phyloP scores from a whole-genome alignment of 371 early-diverging fungal species.

The Haplosporangium sp. region DNA sequence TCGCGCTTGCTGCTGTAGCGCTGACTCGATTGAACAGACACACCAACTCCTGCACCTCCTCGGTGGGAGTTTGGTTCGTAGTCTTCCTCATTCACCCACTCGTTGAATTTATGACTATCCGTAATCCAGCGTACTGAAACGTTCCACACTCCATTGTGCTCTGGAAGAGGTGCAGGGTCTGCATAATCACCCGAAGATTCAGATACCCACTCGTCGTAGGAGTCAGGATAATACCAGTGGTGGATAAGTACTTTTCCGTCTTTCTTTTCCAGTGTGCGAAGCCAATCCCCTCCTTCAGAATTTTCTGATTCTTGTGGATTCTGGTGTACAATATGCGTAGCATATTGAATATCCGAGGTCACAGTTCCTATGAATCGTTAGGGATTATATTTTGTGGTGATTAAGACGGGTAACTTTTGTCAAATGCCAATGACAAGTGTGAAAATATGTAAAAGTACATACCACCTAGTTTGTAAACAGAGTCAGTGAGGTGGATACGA shows the following conservation, averaged over 20 bases:
- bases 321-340: slow-evolving; percentile 75
- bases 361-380: slow-evolving; percentile 51
- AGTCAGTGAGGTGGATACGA: slow-evolving; percentile 55
- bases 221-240: slow-evolving; percentile 89
- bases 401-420: neutral
- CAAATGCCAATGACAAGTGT: neutral
- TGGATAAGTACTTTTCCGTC: slow-evolving; percentile 79
- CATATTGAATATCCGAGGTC: slow-evolving; percentile 57
- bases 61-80: slow-evolving; percentile 61
- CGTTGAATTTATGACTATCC: slow-evolving; percentile 79
- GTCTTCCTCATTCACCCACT: slow-evolving; percentile 87
- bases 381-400: neutral
- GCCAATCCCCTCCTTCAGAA: slow-evolving; percentile 74
- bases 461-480: slow-evolving; percentile 66
- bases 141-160: slow-evolving; percentile 76
- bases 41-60: slow-evolving; percentile 14
- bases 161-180: slow-evolving; percentile 75
- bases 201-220: slow-evolving; percentile 83
- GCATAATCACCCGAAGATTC: slow-evolving; percentile 71
- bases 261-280: slow-evolving; percentile 78
- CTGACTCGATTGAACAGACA: slow-evolving; percentile 22
- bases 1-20: slow-evolving; percentile 52
- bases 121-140: slow-evolving; percentile 80
- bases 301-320: slow-evolving; percentile 56
- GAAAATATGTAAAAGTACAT: slow-evolving; percentile 15